phyloP scores from a whole-genome alignment of 2,329 filamentous ascomycete genomes.

The Teratosphaeria destructans region DNA sequence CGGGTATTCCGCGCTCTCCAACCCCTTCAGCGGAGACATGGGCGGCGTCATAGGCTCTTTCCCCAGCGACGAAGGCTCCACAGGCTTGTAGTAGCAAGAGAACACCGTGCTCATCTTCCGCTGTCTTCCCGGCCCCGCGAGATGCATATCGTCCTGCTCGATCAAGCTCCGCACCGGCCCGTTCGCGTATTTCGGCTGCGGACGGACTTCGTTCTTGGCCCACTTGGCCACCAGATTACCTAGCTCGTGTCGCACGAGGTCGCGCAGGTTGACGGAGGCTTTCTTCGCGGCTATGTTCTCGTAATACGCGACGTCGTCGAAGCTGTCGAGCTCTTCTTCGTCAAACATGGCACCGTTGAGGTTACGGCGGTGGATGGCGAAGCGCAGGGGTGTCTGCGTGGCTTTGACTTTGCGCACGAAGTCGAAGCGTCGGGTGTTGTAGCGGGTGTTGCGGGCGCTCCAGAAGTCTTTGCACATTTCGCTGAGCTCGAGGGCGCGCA shows the following conservation, averaged over 20 bases:
- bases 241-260: slow-evolving; percentile 8
- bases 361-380: slow-evolving; percentile 28
- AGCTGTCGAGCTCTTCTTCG: slow-evolving; percentile 29
- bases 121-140: slow-evolving; percentile 3
- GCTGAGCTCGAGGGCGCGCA: slow-evolving; percentile 29
- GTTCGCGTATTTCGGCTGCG: background rate
- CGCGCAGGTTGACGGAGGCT: slow-evolving; percentile 8
- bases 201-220: slow-evolving; percentile 1
- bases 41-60: background rate
- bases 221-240: slow-evolving; percentile 1
- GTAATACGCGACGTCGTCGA: slow-evolving; percentile 24
- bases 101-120: slow-evolving; percentile 15
- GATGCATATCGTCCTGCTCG: background rate
- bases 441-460: slow-evolving; percentile 28
- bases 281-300: slow-evolving; percentile 7
- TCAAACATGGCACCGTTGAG: slow-evolving; percentile 5
- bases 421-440: slow-evolving; percentile 29
- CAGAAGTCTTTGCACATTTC: slow-evolving; percentile 37
- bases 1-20: background rate
- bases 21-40: background rate
- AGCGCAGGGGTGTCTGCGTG: slow-evolving; percentile 29
- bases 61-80: background rate
- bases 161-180: background rate
- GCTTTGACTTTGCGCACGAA: slow-evolving; percentile 34
- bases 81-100: slow-evolving; percentile 16